Percentiles rank a stretch among this genome's conserved stretches.
Evolutionary conservation across 306 rosid genomes (phyloP).

Genomic region (Parietaria judaica): DNA sequence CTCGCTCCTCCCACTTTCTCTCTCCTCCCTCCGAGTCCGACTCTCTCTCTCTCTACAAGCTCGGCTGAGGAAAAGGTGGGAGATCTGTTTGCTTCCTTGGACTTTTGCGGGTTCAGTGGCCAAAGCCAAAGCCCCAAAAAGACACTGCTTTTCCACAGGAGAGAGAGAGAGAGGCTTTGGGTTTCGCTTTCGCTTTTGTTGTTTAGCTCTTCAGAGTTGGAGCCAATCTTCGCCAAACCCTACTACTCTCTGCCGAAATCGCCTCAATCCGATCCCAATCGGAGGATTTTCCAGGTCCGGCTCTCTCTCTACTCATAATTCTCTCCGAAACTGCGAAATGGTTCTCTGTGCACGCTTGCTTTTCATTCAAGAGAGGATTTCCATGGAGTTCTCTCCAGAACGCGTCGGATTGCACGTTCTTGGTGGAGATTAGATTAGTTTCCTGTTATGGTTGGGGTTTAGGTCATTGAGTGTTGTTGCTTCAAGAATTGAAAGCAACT

Average conservation of each 20-base stretch:
- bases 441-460: no score
- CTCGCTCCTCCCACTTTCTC: not conserved
- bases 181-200: not conserved
- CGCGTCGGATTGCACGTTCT: not conserved
- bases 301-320: not conserved
- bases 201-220: not conserved
- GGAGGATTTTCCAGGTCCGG: not conserved
- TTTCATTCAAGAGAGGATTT: no score
- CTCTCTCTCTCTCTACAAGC: not conserved
- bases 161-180: not conserved
- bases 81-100: slow-evolving; percentile 18
- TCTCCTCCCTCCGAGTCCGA: not conserved
- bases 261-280: not conserved
- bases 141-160: not conserved
- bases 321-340: not conserved
- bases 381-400: not conserved
- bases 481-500: no score
- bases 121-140: not conserved
- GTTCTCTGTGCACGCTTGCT: not conserved
- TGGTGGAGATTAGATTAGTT: no score
- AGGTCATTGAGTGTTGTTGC: no score
- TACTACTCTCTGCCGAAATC: not conserved
- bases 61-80: slow-evolving; percentile 10
- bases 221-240: not conserved
- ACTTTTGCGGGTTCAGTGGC: slow-evolving; percentile 10